phyloP scores from a whole-genome alignment of 2,329 filamentous ascomycete species.

The Bisporella sp. region DNA sequence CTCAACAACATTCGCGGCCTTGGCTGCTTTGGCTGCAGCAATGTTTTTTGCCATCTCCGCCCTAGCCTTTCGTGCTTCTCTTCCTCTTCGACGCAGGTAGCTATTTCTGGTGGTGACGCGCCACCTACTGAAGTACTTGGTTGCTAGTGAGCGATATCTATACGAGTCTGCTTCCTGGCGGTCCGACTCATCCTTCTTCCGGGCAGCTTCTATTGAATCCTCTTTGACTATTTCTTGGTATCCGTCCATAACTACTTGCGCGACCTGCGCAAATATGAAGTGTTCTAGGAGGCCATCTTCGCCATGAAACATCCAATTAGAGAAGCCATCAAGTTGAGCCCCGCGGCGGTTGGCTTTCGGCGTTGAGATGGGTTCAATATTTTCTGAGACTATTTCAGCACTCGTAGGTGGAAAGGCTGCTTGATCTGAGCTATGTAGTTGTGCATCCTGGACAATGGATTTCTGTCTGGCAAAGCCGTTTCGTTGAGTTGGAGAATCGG shows the following conservation, averaged over 20 bases:
- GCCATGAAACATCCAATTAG: constrained; percentile 23
- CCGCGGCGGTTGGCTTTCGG: not conserved
- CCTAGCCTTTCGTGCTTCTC: constrained; percentile 21
- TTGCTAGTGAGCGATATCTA: constrained; percentile 20
- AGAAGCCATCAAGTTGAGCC: constrained; percentile 8
- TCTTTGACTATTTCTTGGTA: constrained; percentile 14
- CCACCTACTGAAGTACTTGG: constrained; percentile 25
- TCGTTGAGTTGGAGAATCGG: no score
- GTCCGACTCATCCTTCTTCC: constrained; percentile 17
- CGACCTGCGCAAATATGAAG: constrained; percentile 20
- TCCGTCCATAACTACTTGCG: constrained; percentile 14
- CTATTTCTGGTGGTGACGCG: constrained; percentile 16
- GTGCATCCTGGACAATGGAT: no score
- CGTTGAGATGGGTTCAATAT: not conserved
- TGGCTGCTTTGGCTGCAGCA: constrained; percentile 17
- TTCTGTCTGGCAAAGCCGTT: no score
- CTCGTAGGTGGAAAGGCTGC: no score
- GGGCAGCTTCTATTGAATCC: constrained; percentile 9
- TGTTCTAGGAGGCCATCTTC: constrained; percentile 27
- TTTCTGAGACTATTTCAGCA: not conserved
- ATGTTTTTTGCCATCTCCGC: constrained; percentile 22
- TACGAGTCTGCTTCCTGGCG: constrained; percentile 19
- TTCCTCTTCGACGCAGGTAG: constrained; percentile 22
- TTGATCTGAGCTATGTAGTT: no score
- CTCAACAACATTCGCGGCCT: constrained; percentile 22